These are phyloP conservation scores for Stenocarpella maydis DNA, from an alignment of 2,329 filamentous ascomycete species.

Conservation along the genomic window DNA sequence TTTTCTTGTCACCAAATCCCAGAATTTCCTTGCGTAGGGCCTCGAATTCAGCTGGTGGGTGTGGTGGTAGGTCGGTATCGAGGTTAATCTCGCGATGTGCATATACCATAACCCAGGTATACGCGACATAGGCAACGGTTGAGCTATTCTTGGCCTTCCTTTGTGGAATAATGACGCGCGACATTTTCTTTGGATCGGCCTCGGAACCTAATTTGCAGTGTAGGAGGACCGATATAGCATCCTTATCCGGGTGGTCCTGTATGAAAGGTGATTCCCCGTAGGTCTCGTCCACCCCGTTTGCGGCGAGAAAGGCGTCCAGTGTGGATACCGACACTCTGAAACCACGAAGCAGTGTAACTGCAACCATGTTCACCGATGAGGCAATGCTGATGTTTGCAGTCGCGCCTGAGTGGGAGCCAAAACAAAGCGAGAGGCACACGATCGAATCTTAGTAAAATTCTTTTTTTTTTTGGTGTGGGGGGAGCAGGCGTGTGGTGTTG, in stretches of 20 bases:
- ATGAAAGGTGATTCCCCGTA: constrained; percentile 1
- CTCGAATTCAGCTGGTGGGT: constrained; percentile 12
- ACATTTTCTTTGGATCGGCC: not conserved
- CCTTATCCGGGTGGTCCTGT: not conserved
- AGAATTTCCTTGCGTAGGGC: constrained; percentile 11
- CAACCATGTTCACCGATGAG: not conserved
- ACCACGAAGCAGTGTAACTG: constrained; percentile 5
- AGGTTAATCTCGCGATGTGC: constrained; percentile 12
- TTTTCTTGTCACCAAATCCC: not conserved
- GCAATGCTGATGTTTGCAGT: too few relatives aligned
- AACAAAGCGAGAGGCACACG: too few relatives aligned
- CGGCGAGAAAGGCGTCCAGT: constrained; percentile 18
- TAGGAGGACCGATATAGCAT: constrained; percentile 16
- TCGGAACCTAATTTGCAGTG: not conserved
- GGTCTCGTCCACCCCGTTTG: constrained; percentile 10
- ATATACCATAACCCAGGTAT: constrained; percentile 5
- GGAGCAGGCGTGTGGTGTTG: too few relatives aligned
- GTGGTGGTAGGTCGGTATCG: constrained; percentile 8
- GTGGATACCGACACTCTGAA: not conserved
- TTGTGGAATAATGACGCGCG: not conserved
- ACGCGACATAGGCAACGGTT: constrained; percentile 7
- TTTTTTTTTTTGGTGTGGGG: too few relatives aligned
- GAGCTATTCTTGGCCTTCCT: not conserved
- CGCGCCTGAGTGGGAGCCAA: too few relatives aligned
- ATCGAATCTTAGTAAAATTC: too few relatives aligned